phyloP scores from a whole-genome alignment of 164 flowering plant species.

The Santalum album region DNA sequence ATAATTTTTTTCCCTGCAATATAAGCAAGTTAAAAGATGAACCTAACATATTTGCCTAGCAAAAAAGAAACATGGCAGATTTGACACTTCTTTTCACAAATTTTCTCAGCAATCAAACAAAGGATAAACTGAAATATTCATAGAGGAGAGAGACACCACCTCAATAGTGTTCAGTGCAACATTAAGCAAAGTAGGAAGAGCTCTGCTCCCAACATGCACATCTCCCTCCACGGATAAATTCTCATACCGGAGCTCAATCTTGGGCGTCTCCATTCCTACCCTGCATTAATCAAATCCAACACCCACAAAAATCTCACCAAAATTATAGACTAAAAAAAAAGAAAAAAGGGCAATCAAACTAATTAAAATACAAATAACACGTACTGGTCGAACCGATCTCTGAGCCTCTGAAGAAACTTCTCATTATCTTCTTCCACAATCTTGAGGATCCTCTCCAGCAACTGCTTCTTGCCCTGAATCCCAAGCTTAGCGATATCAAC shows the following conservation, averaged over 20 bases:
- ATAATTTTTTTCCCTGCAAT: no score
- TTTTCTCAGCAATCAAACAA: no score
- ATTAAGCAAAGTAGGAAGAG: slow-evolving; percentile 14
- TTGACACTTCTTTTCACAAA: no score
- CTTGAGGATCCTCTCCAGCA: slow-evolving; percentile 14
- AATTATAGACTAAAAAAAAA: background rate
- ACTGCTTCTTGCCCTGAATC: slow-evolving; percentile 7
- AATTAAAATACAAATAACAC: background rate
- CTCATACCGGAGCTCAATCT: slow-evolving; percentile 13
- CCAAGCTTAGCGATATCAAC: slow-evolving; percentile 35
- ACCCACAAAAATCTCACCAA: background rate
- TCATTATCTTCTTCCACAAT: slow-evolving; percentile 20
- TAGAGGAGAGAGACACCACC: background rate
- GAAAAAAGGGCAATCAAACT: background rate
- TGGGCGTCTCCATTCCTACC: slow-evolving; percentile 10
- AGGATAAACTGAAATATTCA: background rate
- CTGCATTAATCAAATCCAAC: background rate
- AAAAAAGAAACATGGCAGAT: no score
- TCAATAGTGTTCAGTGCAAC: slow-evolving; percentile 7
- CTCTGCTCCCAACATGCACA: slow-evolving; percentile 13
- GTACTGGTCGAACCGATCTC: slow-evolving; percentile 7
- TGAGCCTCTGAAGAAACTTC: slow-evolving; percentile 8
- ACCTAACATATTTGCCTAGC: no score
- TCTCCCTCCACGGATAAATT: slow-evolving; percentile 13
- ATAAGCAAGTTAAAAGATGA: no score